Percentiles rank a stretch among this genome's conserved stretches.
phyloP scores from a whole-genome alignment of 225 moss, liverwort and hornwort species.

The Asterella californica region DNA sequence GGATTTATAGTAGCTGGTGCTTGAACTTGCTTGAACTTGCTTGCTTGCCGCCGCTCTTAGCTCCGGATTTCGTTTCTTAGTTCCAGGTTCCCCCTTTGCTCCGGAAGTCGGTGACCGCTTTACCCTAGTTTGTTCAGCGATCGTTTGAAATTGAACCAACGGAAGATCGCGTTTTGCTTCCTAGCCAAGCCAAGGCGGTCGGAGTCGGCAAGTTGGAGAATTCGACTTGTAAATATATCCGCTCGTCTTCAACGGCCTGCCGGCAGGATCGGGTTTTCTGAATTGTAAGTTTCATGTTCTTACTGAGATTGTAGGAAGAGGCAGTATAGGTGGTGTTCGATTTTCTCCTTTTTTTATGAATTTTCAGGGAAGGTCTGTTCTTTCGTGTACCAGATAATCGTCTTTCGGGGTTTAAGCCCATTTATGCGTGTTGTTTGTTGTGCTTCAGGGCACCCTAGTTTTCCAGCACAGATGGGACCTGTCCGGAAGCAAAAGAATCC shows the following conservation, averaged over 20 bases:
- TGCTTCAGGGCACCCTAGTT: neutral
- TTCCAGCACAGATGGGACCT: constrained; percentile 15
- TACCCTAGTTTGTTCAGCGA: neutral
- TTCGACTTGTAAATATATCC: neutral
- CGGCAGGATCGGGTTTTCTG: constrained; percentile 1
- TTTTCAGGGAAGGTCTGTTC: neutral
- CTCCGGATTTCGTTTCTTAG: neutral
- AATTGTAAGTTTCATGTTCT: neutral
- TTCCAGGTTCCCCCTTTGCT: neutral
- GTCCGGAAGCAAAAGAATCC: constrained; percentile 40
- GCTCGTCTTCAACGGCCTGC: neutral
- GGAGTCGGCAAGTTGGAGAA: neutral
- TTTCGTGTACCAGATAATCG: no score
- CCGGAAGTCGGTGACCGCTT: constrained; percentile 8
- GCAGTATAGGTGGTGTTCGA: neutral
- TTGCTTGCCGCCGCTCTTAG: neutral
- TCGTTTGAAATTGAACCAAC: constrained; percentile 3
- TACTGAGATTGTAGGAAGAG: neutral
- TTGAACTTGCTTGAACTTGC: no score
- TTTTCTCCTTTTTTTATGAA: neutral
- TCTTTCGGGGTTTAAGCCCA: neutral
- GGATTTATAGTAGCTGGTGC: neutral
- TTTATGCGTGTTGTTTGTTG: neutral
- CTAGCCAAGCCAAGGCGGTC: neutral
- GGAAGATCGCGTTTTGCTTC: neutral